Base-by-base conservation (phyloP, 1,139 yeast species). In the Suhomyces kunorum region DNA sequence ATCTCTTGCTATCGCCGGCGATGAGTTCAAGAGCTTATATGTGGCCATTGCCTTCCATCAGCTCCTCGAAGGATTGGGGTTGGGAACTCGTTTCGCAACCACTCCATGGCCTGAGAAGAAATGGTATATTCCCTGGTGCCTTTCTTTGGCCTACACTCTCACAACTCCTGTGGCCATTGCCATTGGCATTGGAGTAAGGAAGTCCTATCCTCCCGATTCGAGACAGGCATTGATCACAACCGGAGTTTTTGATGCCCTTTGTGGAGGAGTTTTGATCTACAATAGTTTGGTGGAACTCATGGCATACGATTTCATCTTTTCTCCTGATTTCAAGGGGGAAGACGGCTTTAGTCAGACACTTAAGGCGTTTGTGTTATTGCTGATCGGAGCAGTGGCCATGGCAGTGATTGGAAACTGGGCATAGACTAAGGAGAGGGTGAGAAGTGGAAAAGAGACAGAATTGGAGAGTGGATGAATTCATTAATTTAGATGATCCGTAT, bases 41-140 rank as follows among this genome's bases (percentile, higher is more conserved):
- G 57, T 66, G 30, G 74, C 71, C 5, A 59, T 68, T 19, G 61
- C 63, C 2, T 68, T 68, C 55, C 74, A 68, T 44, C 74, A 68
- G 49, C 53, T 66, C 46, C 68, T 68, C 41, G 74, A 68, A 50
- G 74, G 74, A 8, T 54, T 68, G 39, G 74, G 73, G 0, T 56
- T 68, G 36, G 74, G 74, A 4, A 55, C 72, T 1, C 48, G 74
- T 32, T 61, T 68, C 40, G 72, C 73, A n/a, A 53, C 61, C 13
- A 61, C 68, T 5, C 51, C 48, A 17, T 68, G 74, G 74, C 71
- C 72, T 0, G 42, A 47, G 15, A 42, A 49, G 16, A 60, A 58
- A 43, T 46, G 48, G 29, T 60, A 55, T 38, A 50, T 59, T 12
- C 73, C 74, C 0, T 68, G 71, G 71, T 22, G 59, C 13, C 56